phyloP scores from a whole-genome alignment of 495 filamentous ascomycete species.

The Penicillium atrosanguineum region DNA sequence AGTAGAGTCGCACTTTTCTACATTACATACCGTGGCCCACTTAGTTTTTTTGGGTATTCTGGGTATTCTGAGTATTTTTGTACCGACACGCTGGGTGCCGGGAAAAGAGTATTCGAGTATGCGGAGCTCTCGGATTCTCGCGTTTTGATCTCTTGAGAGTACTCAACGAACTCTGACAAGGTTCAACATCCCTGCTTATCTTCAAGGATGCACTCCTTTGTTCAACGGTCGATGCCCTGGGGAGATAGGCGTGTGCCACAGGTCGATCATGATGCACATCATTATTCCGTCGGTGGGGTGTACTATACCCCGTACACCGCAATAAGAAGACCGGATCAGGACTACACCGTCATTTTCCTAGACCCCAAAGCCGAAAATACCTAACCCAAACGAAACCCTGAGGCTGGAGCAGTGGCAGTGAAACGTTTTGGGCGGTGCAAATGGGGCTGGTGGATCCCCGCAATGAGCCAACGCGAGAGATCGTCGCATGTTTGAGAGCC shows the following conservation, averaged over 20 bases:
- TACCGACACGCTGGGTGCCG: slow-evolving; percentile 31
- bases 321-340: slow-evolving; percentile 6
- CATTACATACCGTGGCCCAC: slow-evolving; percentile 13
- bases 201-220: not conserved
- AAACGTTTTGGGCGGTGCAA: slow-evolving; percentile 24
- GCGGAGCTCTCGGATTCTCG: slow-evolving; percentile 32
- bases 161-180: slow-evolving; percentile 5
- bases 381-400: slow-evolving; percentile 6
- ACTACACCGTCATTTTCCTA: slow-evolving; percentile 14
- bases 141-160: slow-evolving; percentile 22
- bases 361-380: slow-evolving; percentile 1
- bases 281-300: slow-evolving; percentile 16
- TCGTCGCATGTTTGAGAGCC: slow-evolving; percentile 17
- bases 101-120: slow-evolving; percentile 19
- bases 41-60: slow-evolving; percentile 3
- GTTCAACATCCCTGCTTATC: slow-evolving; percentile 8
- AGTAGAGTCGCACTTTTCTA: not conserved
- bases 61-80: slow-evolving; percentile 4
- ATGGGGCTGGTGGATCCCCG: slow-evolving; percentile 16
- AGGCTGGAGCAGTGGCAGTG: slow-evolving; percentile 31
- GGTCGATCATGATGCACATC: slow-evolving; percentile 26
- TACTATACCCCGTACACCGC: slow-evolving; percentile 9
- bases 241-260: slow-evolving; percentile 21
- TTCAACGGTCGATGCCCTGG: slow-evolving; percentile 21
- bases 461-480: slow-evolving; percentile 11